phyloP scores from a whole-genome alignment of 495 filamentous ascomycete species.

The Trichodelitschia bisporula region DNA sequence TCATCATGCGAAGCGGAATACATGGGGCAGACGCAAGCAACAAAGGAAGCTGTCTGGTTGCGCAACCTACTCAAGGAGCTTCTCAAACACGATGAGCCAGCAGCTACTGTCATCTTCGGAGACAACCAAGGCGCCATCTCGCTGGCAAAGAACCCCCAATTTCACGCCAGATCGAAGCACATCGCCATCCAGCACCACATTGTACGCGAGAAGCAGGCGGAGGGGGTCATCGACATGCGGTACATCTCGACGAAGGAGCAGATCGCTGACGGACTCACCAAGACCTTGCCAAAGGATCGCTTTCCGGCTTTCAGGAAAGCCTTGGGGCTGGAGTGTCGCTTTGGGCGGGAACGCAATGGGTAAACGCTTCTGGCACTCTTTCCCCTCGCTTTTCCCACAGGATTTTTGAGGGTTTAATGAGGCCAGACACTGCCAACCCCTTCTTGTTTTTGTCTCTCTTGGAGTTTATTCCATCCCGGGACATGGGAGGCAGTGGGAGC shows the following conservation, averaged over 20 bases:
- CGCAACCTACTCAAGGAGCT: constrained; percentile 14
- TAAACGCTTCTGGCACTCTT: too few relatives aligned
- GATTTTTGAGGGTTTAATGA: too few relatives aligned
- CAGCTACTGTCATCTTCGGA: constrained; percentile 4
- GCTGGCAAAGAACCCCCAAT: constrained; percentile 11
- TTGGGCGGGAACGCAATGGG: too few relatives aligned
- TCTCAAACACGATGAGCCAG: constrained; percentile 6
- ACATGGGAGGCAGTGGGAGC: too few relatives aligned
- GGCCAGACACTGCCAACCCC: too few relatives aligned
- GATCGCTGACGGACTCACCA: constrained; percentile 3
- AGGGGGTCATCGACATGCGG: constrained; percentile 1
- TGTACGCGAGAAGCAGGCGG: constrained; percentile 1
- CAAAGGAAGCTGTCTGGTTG: constrained; percentile 20
- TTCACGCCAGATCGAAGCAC: constrained; percentile 4
- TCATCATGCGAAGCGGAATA: constrained; percentile 20
- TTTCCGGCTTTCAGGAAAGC: not conserved
- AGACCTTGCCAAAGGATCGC: constrained; percentile 1
- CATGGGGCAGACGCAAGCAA: constrained; percentile 14
- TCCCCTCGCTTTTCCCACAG: too few relatives aligned
- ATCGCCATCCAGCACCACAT: constrained; percentile 2
- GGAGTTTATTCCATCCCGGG: too few relatives aligned
- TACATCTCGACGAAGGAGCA: constrained; percentile 1
- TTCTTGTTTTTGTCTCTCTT: too few relatives aligned
- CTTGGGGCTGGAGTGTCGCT: not conserved
- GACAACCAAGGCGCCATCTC: constrained; percentile 16